Conservation (phyloP, 768 basidiomycete genomes). For the Lepiota subincarnata region DNA sequence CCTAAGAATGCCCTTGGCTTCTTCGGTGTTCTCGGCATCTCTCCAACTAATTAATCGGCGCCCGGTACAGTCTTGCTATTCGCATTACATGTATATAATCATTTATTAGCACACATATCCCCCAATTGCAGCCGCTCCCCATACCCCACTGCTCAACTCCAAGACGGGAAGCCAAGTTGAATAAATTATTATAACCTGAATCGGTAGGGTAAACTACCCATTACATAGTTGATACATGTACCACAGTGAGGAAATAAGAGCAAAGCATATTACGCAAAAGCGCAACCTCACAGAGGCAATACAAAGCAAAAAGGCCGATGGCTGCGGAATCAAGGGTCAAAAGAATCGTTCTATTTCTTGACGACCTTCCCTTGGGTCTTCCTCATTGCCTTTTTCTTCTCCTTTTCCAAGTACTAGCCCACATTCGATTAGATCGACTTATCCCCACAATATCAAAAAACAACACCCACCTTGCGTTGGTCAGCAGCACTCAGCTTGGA, state of each 20-base stretch:
- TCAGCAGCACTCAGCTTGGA: constrained; percentile 72
- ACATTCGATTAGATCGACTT: too few species aligned
- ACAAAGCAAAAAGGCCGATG: background rate
- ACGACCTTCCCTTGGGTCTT: constrained; percentile 67
- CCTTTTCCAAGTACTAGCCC: constrained; percentile 56
- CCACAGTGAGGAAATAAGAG: background rate
- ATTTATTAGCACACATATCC: background rate
- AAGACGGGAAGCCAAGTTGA: background rate
- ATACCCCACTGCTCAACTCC: background rate
- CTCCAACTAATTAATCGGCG: background rate
- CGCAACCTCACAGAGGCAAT: too few species aligned
- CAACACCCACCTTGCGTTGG: constrained; percentile 66
- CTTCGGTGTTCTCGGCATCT: background rate
- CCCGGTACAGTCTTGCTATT: background rate
- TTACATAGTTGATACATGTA: background rate
- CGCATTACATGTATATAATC: constrained; percentile 1
- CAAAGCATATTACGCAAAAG: background rate
- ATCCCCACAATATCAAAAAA: too few species aligned
- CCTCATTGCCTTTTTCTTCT: constrained; percentile 66
- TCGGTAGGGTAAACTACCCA: background rate
- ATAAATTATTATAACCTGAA: background rate
- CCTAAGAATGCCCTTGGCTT: background rate
- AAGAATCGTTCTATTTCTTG: constrained; percentile 38
- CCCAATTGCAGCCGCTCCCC: background rate
- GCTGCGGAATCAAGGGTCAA: background rate